A percentile compares a stretch with the other conserved stretches of the same genome.
Conservation (phyloP, 352 stramenopile genomes). For the Phytophthora chlamydospora region DNA sequence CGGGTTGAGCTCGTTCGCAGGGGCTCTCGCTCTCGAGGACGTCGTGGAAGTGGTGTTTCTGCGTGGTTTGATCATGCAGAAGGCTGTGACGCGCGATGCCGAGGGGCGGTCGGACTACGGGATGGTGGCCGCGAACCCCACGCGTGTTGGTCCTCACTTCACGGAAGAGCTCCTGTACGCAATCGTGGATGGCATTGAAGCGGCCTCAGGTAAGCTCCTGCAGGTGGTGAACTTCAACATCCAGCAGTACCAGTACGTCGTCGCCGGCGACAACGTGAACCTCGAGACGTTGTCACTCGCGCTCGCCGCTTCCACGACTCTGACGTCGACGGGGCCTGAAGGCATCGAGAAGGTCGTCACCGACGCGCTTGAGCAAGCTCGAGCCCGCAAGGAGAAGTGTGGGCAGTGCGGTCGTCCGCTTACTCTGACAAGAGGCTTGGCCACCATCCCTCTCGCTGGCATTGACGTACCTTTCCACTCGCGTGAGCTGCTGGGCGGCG, state of each 20-base stretch:
- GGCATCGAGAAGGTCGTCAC: conserved; percentile 61
- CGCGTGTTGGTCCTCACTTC: conserved; percentile 72
- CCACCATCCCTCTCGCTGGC: conserved; percentile 88
- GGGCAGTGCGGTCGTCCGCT: conserved; percentile 63
- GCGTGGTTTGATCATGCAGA: conserved; percentile 72
- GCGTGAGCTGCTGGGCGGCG: conserved; percentile 74
- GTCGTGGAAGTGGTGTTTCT: conserved; percentile 87
- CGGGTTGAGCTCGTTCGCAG: conserved; percentile 78
- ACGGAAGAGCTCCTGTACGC: conserved; percentile 70
- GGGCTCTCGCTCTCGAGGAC: conserved; percentile 69
- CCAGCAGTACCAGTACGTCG: conserved; percentile 83
- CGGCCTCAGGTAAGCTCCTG: conserved; percentile 68
- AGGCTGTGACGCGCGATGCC: conserved; percentile 61
- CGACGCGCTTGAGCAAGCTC: conserved; percentile 62
- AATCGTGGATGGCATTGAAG: conserved; percentile 72
- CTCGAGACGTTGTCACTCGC: conserved; percentile 78
- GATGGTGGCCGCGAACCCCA: conserved; percentile 89
- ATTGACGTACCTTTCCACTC: conserved; percentile 93
- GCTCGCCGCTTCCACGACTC: conserved; percentile 54
- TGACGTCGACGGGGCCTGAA: conserved; percentile 51
- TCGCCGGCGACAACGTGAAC: conserved; percentile 83
- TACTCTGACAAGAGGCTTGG: conserved; percentile 59
- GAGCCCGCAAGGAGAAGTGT: conserved; percentile 64
- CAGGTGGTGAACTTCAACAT: conserved; percentile 93
- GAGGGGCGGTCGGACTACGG: conserved; percentile 82